These are phyloP conservation scores for Peronospora destructor DNA, from an alignment of 352 stramenopile genomes.

Conservation along the genomic window DNA sequence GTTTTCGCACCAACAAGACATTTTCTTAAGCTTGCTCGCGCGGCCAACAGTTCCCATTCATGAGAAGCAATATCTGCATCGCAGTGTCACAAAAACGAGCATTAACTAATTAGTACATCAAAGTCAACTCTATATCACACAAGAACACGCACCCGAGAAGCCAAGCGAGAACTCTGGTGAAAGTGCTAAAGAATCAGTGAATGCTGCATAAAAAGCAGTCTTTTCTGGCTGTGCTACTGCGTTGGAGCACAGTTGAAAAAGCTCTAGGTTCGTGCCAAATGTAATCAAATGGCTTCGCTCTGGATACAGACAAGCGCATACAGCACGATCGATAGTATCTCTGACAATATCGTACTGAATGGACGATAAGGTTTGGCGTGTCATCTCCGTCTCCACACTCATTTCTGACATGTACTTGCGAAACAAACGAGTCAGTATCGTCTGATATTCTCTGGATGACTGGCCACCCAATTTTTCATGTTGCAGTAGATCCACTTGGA, in stretches of 20 bases:
- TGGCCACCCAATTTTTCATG: conserved; percentile 6
- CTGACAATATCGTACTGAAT: conserved; percentile 20
- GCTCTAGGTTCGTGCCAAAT: conserved; percentile 24
- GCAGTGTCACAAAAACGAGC: not conserved
- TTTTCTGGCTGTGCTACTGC: conserved; percentile 28
- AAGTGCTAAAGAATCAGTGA: conserved; percentile 24
- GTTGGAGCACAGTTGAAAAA: conserved; percentile 36
- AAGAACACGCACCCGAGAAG: conserved; percentile 34
- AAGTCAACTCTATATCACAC: not conserved
- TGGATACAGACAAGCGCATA: conserved; percentile 42
- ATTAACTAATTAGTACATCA: conserved; percentile 1
- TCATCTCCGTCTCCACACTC: conserved; percentile 31
- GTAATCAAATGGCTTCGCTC: conserved; percentile 29
- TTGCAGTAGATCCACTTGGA: conserved; percentile 31
- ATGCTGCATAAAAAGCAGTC: conserved; percentile 29
- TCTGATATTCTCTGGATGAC: conserved; percentile 10
- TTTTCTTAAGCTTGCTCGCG: conserved; percentile 31
- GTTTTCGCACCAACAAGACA: conserved; percentile 28
- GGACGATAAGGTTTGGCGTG: conserved; percentile 19
- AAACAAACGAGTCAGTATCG: conserved; percentile 27
- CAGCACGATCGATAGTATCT: conserved; percentile 26
- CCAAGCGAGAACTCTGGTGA: conserved; percentile 37
- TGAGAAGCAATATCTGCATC: conserved; percentile 32
- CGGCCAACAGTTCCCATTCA: conserved; percentile 44
- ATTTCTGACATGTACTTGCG: conserved; percentile 38